These are phyloP conservation scores for Sporobolomyces pararoseus DNA, from an alignment of 768 basidiomycete genomes.

Conservation along the genomic window DNA sequence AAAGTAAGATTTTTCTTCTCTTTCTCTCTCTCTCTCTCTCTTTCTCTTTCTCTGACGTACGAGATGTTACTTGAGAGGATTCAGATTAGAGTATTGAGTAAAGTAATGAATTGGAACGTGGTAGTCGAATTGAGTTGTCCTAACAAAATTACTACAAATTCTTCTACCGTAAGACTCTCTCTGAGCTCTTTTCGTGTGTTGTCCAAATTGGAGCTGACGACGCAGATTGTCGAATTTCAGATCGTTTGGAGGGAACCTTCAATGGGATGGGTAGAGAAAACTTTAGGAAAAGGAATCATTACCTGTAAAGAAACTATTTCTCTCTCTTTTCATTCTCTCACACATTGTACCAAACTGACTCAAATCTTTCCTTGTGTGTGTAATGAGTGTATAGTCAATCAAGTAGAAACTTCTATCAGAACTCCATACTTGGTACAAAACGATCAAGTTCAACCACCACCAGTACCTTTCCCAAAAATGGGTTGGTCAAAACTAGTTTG, in stretches of 20 bases:
- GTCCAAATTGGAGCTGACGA: not conserved
- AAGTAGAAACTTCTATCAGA: conserved; percentile 8
- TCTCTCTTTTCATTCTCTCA: not conserved
- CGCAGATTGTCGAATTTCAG: not conserved
- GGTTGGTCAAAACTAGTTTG: conserved; percentile 17
- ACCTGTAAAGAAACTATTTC: conserved; percentile 23
- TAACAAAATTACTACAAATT: not conserved
- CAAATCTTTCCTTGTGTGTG: not conserved
- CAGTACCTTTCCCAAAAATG: conserved; percentile 23
- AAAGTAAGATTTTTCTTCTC: no score
- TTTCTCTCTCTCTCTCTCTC: not conserved
- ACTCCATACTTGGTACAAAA: not conserved
- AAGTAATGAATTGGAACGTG: not conserved
- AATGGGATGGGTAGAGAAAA: conserved; percentile 29
- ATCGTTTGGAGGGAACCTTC: conserved; percentile 33
- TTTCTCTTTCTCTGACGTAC: not conserved
- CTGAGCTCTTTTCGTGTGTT: not conserved
- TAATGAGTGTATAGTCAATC: not conserved
- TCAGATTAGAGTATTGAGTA: conserved; percentile 27
- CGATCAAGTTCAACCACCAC: not conserved
- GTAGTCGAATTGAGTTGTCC: conserved; percentile 14
- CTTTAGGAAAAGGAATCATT: conserved; percentile 32
- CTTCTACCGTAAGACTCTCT: not conserved
- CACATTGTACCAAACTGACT: no score
- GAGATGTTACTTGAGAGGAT: accelerated